Conservation (phyloP, 176 grass and related monocot species). For the Eremochloa ophiuroides region DNA sequence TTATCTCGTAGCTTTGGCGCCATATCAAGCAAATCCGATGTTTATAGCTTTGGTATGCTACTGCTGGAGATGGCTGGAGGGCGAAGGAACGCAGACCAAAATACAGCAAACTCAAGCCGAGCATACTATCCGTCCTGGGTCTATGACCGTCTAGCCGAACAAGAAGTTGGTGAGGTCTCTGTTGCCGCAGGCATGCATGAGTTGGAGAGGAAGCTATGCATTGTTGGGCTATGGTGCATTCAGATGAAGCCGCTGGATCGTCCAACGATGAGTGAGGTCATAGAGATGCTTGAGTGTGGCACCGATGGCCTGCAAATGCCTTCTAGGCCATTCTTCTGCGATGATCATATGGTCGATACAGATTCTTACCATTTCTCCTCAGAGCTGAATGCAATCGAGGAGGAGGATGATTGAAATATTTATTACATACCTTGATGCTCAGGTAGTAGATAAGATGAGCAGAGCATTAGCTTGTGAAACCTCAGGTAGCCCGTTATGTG, state of each 20-base stretch:
- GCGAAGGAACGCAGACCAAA: slow-evolving; percentile 11
- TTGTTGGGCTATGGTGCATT: slow-evolving; percentile 40
- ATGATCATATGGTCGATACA: not conserved
- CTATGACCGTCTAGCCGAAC: slow-evolving; percentile 17
- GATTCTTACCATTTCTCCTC: not conserved
- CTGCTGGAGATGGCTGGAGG: slow-evolving; percentile 44
- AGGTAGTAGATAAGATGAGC: not conserved
- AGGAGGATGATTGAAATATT: not conserved
- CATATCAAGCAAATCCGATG: slow-evolving; percentile 38
- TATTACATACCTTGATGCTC: not conserved
- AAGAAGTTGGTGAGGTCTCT: slow-evolving; percentile 5
- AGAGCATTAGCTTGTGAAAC: not conserved
- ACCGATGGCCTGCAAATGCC: not conserved
- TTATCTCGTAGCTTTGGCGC: slow-evolving; percentile 34
- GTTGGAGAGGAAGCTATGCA: slow-evolving; percentile 24
- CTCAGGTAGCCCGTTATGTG: not conserved
- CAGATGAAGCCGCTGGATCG: slow-evolving; percentile 18
- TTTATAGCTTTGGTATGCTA: slow-evolving; percentile 50
- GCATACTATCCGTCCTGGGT: slow-evolving; percentile 30
- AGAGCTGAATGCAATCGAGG: not conserved
- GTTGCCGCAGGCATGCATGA: not conserved
- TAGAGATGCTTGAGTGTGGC: not conserved
- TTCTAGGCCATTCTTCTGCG: not conserved
- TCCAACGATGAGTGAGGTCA: slow-evolving; percentile 25
- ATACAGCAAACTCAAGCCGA: not conserved